Evolutionary conservation across 352 stramenopile genomes (phyloP).

Genomic region (Phytophthora pinifolia): DNA sequence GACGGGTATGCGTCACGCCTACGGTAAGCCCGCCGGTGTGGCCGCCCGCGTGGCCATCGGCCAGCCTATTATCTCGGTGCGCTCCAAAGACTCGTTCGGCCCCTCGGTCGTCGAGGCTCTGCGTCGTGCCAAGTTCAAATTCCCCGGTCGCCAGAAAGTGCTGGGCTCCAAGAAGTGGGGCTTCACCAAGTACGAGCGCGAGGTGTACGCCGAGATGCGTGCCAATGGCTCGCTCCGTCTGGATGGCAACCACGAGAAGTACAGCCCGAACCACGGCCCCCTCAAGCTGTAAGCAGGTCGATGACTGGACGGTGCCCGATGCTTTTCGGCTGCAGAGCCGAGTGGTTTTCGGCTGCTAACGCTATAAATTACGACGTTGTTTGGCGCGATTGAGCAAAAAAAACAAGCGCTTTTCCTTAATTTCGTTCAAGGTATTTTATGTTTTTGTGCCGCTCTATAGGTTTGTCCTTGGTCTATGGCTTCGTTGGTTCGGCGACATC

Average conservation of each 20-base stretch:
- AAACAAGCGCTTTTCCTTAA: conserved; percentile 7
- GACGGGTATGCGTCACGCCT: conserved; percentile 99
- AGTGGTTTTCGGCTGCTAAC: conserved; percentile 32
- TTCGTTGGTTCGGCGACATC: neutral
- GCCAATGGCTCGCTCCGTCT: conserved; percentile 92
- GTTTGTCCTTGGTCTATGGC: conserved; percentile 8
- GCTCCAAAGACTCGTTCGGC: conserved; percentile 96
- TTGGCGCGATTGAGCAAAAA: conserved; percentile 25
- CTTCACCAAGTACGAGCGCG: conserved; percentile 98
- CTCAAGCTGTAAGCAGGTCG: conserved; percentile 54
- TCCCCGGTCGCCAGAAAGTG: conserved; percentile 99
- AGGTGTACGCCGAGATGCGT: conserved; percentile 97
- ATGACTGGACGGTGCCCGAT: conserved; percentile 21
- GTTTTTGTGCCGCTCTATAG: neutral
- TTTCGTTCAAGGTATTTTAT: neutral
- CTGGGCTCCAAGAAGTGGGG: conserved; percentile 99
- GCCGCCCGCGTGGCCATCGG: conserved; percentile 98
- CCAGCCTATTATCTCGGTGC: conserved; percentile 98
- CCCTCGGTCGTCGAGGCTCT: conserved; percentile 96
- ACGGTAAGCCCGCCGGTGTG: conserved; percentile 98
- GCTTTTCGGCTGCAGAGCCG: conserved; percentile 5
- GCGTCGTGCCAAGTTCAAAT: conserved; percentile 99
- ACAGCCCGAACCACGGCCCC: conserved; percentile 88
- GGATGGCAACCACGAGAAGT: conserved; percentile 99
- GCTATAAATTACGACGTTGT: conserved; percentile 50